Evolutionary conservation across 352 stramenopile genomes (phyloP).

Genomic region (Globisporangium echinulatum): DNA sequence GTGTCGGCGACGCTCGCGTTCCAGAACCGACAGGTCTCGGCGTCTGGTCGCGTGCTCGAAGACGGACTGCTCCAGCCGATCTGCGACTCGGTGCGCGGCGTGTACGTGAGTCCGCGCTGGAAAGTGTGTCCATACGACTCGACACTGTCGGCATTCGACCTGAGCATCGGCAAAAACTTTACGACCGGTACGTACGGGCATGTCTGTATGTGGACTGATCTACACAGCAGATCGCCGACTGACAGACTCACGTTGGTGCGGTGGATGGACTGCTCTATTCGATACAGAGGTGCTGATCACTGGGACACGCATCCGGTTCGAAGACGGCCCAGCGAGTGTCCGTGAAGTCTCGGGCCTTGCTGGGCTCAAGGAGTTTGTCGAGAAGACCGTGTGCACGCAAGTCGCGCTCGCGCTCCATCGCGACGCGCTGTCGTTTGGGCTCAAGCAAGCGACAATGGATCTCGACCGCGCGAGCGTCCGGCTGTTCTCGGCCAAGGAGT

Average conservation of each 20-base stretch:
- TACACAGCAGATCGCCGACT: neutral
- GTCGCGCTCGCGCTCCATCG: slow-evolving; percentile 59
- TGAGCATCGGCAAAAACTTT: slow-evolving; percentile 82
- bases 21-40: slow-evolving; percentile 47
- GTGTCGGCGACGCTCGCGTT: slow-evolving; percentile 58
- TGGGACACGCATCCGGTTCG: slow-evolving; percentile 69
- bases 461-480: slow-evolving; percentile 69
- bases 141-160: slow-evolving; percentile 72
- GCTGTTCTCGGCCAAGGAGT: slow-evolving; percentile 68
- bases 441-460: slow-evolving; percentile 77
- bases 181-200: slow-evolving; percentile 34
- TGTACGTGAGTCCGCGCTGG: slow-evolving; percentile 73
- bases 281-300: slow-evolving; percentile 63
- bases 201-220: no score
- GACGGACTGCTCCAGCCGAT: slow-evolving; percentile 74
- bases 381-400: slow-evolving; percentile 72
- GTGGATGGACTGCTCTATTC: neutral
- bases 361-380: slow-evolving; percentile 60
- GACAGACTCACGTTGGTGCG: neutral
- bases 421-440: slow-evolving; percentile 61
- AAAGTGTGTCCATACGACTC: slow-evolving; percentile 77
- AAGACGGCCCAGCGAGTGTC: slow-evolving; percentile 48
- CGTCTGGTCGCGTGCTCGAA: slow-evolving; percentile 61
- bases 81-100: slow-evolving; percentile 74
- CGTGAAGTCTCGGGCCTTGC: slow-evolving; percentile 56